phyloP scores from a whole-genome alignment of 2,329 filamentous ascomycete species.

The Calonectria pauciramosa region DNA sequence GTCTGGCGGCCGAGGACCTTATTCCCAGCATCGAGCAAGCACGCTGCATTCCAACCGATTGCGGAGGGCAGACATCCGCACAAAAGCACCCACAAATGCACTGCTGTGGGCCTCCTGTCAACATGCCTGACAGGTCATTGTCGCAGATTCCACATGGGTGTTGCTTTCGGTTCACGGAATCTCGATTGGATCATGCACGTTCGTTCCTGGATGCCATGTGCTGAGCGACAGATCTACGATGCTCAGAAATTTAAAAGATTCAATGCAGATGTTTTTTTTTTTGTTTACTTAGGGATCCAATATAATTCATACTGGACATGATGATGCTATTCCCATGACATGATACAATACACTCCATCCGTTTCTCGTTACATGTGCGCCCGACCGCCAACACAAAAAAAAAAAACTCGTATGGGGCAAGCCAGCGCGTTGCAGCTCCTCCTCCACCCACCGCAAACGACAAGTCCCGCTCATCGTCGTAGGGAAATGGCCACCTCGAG shows the following conservation, averaged over 20 bases:
- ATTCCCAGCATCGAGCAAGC: not conserved
- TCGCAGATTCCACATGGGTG: not conserved
- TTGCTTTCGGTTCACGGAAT: not conserved
- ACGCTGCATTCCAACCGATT: not conserved
- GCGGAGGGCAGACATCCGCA: not conserved
- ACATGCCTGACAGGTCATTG: not conserved
- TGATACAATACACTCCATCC: not conserved
- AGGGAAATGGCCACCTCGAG: conserved; percentile 58
- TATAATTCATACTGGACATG: not conserved
- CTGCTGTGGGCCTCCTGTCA: not conserved
- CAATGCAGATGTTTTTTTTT: not conserved
- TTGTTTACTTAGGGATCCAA: not conserved
- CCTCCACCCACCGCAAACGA: not conserved
- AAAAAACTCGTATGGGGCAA: not conserved
- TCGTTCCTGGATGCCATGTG: not conserved
- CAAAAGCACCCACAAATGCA: not conserved
- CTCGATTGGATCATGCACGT: conserved; percentile 4
- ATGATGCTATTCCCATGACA: not conserved
- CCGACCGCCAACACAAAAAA: not conserved
- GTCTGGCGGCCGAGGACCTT: conserved; percentile 5
- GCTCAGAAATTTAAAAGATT: no score
- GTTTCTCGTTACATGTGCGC: not conserved
- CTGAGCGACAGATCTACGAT: not conserved
- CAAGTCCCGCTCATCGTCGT: conserved; percentile 21
- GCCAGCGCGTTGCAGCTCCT: not conserved